phyloP scores from a whole-genome alignment of 129 eudicot species.

The Escallonia rubra region DNA sequence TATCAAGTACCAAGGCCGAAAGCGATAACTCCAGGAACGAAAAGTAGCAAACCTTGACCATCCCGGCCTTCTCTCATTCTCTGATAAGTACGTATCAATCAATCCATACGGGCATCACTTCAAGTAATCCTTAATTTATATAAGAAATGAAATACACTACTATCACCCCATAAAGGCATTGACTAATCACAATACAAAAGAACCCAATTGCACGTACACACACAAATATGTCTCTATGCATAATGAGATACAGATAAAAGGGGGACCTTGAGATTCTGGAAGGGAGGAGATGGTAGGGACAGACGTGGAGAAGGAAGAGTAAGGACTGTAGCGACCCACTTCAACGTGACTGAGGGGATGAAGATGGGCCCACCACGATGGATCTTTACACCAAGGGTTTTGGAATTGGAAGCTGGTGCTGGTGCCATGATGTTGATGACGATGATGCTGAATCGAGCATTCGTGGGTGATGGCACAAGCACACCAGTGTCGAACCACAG shows the following conservation, averaged over 20 bases:
- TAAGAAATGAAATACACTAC: not conserved
- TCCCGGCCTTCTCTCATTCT: constrained; percentile 36
- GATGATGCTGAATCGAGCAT: no score
- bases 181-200: no score
- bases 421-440: no score
- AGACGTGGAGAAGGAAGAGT: constrained; percentile 24
- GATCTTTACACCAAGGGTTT: constrained; percentile 23
- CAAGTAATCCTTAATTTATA: constrained; percentile 1
- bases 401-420: constrained; percentile 21
- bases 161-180: no score
- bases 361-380: not conserved
- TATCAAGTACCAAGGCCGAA: constrained; percentile 97
- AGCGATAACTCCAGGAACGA: constrained; percentile 82
- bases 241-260: not conserved
- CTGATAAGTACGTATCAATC: constrained; percentile 29
- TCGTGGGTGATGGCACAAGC: no score
- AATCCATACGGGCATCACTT: not conserved
- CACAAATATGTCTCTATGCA: not conserved
- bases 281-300: constrained; percentile 26
- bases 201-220: not conserved
- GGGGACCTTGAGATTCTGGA: no score
- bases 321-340: constrained; percentile 10
- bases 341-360: not conserved
- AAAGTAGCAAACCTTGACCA: constrained; percentile 85
- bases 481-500: no score